A percentile compares a stretch with the other conserved stretches of the same genome.
Evolutionary conservation across 73 alveolate species (phyloP).

Genomic region (Tetrahymena elliotti): DNA sequence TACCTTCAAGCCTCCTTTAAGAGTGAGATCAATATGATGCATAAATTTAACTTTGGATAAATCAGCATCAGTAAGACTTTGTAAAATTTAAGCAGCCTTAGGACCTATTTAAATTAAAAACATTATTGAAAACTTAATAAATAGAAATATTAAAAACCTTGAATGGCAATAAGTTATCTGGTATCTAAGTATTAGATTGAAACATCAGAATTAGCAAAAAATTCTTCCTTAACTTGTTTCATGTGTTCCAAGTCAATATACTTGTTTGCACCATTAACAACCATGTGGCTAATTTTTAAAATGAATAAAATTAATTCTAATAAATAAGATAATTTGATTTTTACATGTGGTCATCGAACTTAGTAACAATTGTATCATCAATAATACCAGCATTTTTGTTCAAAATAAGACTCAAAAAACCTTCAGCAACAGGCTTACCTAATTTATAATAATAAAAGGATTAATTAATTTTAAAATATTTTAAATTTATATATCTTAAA

Average conservation of each 20-base stretch:
- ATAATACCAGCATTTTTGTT: constrained; percentile 84
- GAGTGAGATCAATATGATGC: constrained; percentile 15
- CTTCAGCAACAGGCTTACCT: constrained; percentile 53
- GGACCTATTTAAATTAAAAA: constrained; percentile 52
- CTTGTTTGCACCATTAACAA: constrained; percentile 89
- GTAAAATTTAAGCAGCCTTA: constrained; percentile 46
- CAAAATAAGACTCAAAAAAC: constrained; percentile 68
- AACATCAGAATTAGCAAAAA: constrained; percentile 39
- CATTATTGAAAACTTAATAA: neutral
- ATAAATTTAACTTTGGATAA: constrained; percentile 43
- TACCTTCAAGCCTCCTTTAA: constrained; percentile 11
- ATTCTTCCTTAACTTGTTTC: constrained; percentile 43
- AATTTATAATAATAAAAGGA: neutral
- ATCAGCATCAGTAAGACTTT: constrained; percentile 42
- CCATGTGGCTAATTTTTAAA: constrained; percentile 54
- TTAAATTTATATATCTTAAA: neutral
- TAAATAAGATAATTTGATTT: neutral
- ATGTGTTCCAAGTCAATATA: constrained; percentile 78
- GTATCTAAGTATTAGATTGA: constrained; percentile 42
- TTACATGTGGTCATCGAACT: constrained; percentile 19
- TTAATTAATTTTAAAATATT: no score
- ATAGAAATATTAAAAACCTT: constrained; percentile 11
- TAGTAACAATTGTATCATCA: constrained; percentile 80
- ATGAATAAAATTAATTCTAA: constrained; percentile 2
- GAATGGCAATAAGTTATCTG: constrained; percentile 34